Evolutionary conservation across 371 early-diverging fungal species (phyloP).

Genomic region (Syncephalastrum sp.): DNA sequence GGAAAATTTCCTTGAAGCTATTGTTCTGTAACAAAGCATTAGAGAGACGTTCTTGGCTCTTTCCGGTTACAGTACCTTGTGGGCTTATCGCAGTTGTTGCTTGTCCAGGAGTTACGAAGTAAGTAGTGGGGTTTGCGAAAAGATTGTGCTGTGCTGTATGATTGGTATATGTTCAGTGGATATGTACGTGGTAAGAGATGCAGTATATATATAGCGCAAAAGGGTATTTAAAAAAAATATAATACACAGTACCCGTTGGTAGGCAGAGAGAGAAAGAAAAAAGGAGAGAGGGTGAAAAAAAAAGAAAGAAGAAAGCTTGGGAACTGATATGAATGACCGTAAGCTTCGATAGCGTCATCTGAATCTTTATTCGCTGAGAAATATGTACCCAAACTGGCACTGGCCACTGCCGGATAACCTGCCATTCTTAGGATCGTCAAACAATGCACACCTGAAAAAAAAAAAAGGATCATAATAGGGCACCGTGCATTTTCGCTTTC

Average conservation of each 20-base stretch:
- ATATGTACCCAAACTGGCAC: neutral
- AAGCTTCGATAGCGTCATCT: conserved; percentile 4
- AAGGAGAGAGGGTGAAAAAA: conserved; percentile 2
- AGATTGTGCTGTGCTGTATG: neutral
- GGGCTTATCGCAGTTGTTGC: no score
- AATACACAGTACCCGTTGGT: no score
- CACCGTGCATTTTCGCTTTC: no score
- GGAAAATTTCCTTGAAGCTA: neutral
- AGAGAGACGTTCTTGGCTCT: no score
- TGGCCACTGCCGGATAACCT: no score
- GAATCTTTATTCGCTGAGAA: neutral
- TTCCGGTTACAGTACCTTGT: no score
- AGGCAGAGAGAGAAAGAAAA: conserved; percentile 2
- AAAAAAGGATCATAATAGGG: no score
- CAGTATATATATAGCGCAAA: neutral
- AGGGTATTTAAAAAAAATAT: no score
- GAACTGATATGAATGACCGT: neutral
- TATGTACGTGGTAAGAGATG: conserved; percentile 1
- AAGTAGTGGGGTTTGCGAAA: neutral
- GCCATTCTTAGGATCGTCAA: no score
- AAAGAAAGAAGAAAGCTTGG: conserved; percentile 1
- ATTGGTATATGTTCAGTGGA: neutral
- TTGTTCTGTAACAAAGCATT: neutral
- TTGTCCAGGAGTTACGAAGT: no score
- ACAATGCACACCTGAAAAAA: no score